Evolutionary conservation across 768 basidiomycete species (phyloP).

Genomic region (Lactarius vividus): DNA sequence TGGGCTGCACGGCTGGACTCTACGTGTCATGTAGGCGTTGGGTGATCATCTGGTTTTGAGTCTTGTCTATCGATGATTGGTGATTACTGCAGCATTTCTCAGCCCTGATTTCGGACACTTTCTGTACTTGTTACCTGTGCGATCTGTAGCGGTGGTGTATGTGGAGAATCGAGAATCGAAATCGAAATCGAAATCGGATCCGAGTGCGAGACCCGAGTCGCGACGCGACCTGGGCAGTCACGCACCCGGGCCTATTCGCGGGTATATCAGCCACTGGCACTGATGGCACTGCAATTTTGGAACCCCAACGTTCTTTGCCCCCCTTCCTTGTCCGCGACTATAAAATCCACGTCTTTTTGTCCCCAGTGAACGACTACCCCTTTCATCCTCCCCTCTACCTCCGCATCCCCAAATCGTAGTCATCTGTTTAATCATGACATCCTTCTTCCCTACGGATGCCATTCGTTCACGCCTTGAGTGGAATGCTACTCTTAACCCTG

Average conservation of each 20-base stretch:
- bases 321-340: slow-evolving; percentile 3
- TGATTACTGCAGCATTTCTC: slow-evolving; percentile 14
- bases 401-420: neutral
- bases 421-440: slow-evolving; percentile 16
- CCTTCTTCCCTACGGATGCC: slow-evolving; percentile 27
- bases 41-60: slow-evolving; percentile 16
- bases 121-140: slow-evolving; percentile 15
- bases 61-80: slow-evolving; percentile 13
- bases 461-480: slow-evolving; percentile 87
- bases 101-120: neutral
- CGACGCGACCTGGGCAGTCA: slow-evolving; percentile 9
- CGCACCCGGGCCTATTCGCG: slow-evolving; percentile 17
- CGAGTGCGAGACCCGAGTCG: slow-evolving; percentile 3
- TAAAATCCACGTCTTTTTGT: neutral
- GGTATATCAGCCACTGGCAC: slow-evolving; percentile 2
- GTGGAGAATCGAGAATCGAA: neutral
- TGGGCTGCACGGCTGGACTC: slow-evolving; percentile 72
- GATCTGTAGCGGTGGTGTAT: slow-evolving; percentile 9
- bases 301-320: slow-evolving; percentile 20
- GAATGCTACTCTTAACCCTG: slow-evolving; percentile 79
- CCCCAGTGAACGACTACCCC: neutral
- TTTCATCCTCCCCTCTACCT: slow-evolving; percentile 1
- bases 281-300: neutral
- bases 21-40: slow-evolving; percentile 64
- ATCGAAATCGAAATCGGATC: neutral